Evolutionary conservation across 1,139 yeast species (phyloP).

Genomic region (Geotrichum cucujoidarum): DNA sequence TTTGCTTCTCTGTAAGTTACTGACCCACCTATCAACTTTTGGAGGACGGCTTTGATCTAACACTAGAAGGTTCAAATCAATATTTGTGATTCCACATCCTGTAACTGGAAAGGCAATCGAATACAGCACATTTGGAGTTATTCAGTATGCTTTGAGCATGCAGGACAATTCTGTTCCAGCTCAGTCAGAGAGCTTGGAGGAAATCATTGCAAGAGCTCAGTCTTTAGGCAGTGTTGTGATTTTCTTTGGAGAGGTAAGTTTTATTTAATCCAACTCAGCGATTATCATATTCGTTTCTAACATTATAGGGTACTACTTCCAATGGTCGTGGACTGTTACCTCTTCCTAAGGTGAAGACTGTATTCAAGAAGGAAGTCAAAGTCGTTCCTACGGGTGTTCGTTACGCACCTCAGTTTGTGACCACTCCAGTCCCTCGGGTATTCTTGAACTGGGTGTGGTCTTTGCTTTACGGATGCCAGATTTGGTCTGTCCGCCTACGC

Average conservation of each 20-base stretch:
- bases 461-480: slow-evolving; percentile 20
- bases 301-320: slow-evolving; percentile 42
- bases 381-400: slow-evolving; percentile 30
- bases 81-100: slow-evolving; percentile 32
- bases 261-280: too few relatives aligned
- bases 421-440: slow-evolving; percentile 30
- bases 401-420: slow-evolving; percentile 32
- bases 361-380: slow-evolving; percentile 2
- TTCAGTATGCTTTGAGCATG: slow-evolving; percentile 17
- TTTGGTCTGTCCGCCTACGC: slow-evolving; percentile 28
- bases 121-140: slow-evolving; percentile 11
- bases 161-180: slow-evolving; percentile 13
- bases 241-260: slow-evolving; percentile 17
- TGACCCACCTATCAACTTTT: too few relatives aligned
- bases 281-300: slow-evolving; percentile 34
- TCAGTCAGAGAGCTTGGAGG: slow-evolving; percentile 10
- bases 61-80: slow-evolving; percentile 26
- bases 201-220: slow-evolving; percentile 7
- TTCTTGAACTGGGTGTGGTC: slow-evolving; percentile 23
- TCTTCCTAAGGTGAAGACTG: slow-evolving; percentile 15
- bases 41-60: too few relatives aligned
- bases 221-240: slow-evolving; percentile 12
- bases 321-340: slow-evolving; percentile 41
- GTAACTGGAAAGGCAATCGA: slow-evolving; percentile 13
- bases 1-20: slow-evolving; percentile 27